Percentiles rank a stretch among this genome's conserved stretches.
Evolutionary conservation across 164 flowering plant species (phyloP).

Genomic region (Pachysandra terminalis): DNA sequence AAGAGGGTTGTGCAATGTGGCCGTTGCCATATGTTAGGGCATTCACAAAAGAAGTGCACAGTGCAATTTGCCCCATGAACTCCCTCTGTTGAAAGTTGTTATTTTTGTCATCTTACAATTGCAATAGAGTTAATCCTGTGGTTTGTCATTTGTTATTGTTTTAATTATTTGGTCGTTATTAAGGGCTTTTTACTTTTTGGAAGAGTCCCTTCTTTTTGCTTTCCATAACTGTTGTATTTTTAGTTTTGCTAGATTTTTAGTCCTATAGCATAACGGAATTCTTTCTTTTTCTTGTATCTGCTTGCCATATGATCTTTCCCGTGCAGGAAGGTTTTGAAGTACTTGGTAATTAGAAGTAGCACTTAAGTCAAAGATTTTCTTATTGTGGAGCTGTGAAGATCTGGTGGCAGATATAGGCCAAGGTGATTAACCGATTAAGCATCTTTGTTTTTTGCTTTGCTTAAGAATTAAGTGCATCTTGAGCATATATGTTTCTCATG

Average conservation of each 20-base stretch:
- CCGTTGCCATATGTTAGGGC: constrained; percentile 88
- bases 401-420: not conserved
- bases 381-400: not conserved
- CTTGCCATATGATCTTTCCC: not conserved
- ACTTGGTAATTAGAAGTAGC: not conserved
- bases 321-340: not conserved
- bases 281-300: not conserved
- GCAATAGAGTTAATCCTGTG: constrained; percentile 5
- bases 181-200: constrained; percentile 7
- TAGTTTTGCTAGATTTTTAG: not conserved
- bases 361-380: not conserved
- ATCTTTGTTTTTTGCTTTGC: not conserved
- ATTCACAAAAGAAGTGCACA: constrained; percentile 84
- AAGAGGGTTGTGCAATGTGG: constrained; percentile 93
- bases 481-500: not conserved
- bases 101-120: constrained; percentile 4
- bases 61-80: constrained; percentile 23
- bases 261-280: not conserved
- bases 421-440: not conserved
- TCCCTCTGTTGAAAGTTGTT: not conserved
- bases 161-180: not conserved
- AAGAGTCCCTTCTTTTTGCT: not conserved
- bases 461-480: not conserved
- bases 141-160: constrained; percentile 9
- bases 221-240: not conserved